Evolutionary conservation across 495 filamentous ascomycete species (phyloP).

Genomic region (Pyronema omphalodes): DNA sequence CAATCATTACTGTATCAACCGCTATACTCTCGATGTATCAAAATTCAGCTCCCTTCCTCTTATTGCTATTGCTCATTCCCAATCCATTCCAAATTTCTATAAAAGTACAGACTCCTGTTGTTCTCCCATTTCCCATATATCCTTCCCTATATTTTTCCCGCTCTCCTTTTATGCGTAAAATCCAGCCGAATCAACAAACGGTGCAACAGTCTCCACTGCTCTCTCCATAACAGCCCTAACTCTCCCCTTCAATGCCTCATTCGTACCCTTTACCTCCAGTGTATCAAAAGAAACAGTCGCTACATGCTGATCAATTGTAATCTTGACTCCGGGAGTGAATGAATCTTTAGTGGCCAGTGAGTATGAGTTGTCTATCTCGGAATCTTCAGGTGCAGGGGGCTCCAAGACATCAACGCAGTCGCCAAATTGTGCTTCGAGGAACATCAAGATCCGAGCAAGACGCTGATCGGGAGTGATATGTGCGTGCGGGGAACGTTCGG

Average conservation of each 20-base stretch:
- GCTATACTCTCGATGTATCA: too few species aligned
- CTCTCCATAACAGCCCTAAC: constrained; percentile 79
- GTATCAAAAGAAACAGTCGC: constrained; percentile 83
- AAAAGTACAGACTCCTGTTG: too few species aligned
- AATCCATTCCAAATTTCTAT: too few species aligned
- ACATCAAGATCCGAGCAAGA: constrained; percentile 71
- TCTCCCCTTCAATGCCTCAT: constrained; percentile 52
- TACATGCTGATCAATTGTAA: constrained; percentile 71
- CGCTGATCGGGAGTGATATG: constrained; percentile 52
- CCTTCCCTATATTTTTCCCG: too few species aligned
- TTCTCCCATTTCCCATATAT: too few species aligned
- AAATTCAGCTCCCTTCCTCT: too few species aligned
- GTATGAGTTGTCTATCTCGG: constrained; percentile 15
- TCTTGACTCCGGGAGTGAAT: constrained; percentile 68
- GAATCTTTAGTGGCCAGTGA: constrained; percentile 38
- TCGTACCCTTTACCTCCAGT: constrained; percentile 70
- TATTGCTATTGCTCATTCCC: too few species aligned
- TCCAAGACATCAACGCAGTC: constrained; percentile 56
- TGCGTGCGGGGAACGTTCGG: constrained; percentile 48
- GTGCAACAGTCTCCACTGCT: constrained; percentile 75
- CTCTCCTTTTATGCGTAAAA: neutral
- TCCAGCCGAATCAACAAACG: constrained; percentile 31
- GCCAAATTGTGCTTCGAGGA: constrained; percentile 94
- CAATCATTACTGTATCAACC: too few species aligned
- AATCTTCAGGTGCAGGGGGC: constrained; percentile 25